Percentiles rank a stretch among this genome's conserved stretches.
Conservation (phyloP, 768 basidiomycete genomes). For the Lactifluus piperatus region DNA sequence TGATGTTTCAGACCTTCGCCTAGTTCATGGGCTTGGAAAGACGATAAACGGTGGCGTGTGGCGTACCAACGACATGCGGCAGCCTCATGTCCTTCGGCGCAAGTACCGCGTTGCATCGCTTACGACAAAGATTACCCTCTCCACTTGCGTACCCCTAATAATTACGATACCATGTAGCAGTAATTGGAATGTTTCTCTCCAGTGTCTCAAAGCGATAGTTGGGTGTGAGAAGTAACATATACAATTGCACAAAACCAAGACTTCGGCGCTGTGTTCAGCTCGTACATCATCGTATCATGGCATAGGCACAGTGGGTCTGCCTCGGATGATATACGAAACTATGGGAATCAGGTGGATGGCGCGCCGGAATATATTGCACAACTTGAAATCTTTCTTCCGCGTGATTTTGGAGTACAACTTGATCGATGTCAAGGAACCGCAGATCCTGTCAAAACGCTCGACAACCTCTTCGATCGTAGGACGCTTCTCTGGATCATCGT, state of each 20-base stretch:
- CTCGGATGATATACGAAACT: neutral
- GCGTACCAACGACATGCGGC: no score
- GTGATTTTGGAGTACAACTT: constrained; percentile 7
- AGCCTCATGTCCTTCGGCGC: no score
- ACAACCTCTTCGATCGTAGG: constrained; percentile 22
- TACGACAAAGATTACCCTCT: no score
- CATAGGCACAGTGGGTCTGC: constrained; percentile 1
- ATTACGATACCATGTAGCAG: no score
- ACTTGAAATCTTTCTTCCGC: neutral
- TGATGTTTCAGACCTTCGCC: no score
- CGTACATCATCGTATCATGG: neutral
- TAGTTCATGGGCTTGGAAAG: no score
- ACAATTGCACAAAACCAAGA: neutral
- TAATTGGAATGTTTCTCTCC: no score
- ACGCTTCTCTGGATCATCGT: constrained; percentile 28
- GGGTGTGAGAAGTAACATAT: neutral
- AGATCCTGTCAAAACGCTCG: neutral
- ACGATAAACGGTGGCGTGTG: no score
- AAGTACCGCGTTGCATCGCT: no score
- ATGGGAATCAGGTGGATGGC: neutral
- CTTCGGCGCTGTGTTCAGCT: neutral
- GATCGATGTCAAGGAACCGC: neutral
- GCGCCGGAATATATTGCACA: constrained; percentile 1
- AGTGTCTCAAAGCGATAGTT: no score
- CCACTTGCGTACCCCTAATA: no score